These are phyloP conservation scores for Penicillium palitans DNA, from an alignment of 2,329 filamentous ascomycete species.

Conservation along the genomic window DNA sequence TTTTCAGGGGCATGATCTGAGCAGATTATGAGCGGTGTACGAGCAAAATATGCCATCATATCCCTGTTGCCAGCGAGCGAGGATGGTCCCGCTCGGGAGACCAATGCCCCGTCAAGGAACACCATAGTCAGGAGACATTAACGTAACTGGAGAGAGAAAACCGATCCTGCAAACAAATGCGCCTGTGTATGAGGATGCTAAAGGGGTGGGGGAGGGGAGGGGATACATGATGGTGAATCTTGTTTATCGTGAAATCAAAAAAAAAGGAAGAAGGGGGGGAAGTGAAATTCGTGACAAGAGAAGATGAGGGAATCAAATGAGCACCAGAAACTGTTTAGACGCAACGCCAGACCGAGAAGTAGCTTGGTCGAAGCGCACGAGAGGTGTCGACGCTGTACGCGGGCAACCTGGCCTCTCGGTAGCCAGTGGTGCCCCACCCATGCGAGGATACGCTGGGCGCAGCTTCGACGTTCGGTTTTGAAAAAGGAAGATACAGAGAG, in stretches of 20 bases:
- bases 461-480: slow-evolving; percentile 6
- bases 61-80: slow-evolving; percentile 18
- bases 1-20: slow-evolving; percentile 16
- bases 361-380: slow-evolving; percentile 2
- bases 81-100: slow-evolving; percentile 10
- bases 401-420: slow-evolving; percentile 1
- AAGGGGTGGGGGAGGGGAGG: slow-evolving; percentile 34
- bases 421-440: not conserved
- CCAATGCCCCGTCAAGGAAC: slow-evolving; percentile 16
- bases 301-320: slow-evolving; percentile 14
- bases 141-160: slow-evolving; percentile 27
- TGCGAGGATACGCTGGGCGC: not conserved
- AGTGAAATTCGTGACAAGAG: slow-evolving; percentile 23
- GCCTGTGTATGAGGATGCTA: slow-evolving; percentile 46
- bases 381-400: not conserved
- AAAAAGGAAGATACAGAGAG: slow-evolving; percentile 1
- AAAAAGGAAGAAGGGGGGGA: slow-evolving; percentile 11
- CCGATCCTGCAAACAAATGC: slow-evolving; percentile 38
- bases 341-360: slow-evolving; percentile 1
- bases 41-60: slow-evolving; percentile 9
- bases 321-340: slow-evolving; percentile 4
- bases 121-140: slow-evolving; percentile 23
- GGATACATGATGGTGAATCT: slow-evolving; percentile 52
- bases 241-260: slow-evolving; percentile 45
- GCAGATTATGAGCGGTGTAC: slow-evolving; percentile 8